Base-by-base conservation (phyloP, 2,329 filamentous ascomycete genomes). In the Zelopaecilomyces penicillatus region DNA sequence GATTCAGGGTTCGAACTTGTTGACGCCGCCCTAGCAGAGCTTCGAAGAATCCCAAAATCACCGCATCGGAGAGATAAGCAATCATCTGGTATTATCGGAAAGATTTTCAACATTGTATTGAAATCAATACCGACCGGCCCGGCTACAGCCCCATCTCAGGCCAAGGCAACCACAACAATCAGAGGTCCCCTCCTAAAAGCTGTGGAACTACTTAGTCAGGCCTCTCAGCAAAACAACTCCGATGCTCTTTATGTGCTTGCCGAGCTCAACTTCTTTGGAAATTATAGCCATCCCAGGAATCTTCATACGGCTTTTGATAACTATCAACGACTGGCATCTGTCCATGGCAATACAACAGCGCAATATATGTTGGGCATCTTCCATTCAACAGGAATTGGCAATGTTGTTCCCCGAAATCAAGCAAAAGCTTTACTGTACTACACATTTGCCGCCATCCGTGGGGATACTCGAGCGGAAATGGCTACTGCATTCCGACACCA, bases 211-310 rank as follows among this genome's bases (percentile, higher is more conserved):
- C 69, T 81, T 19, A 67, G 78, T 49, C 65, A 73, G 45, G 73
- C 76, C 1, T 71, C 74, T 10, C 63, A 65, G 11, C 65, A 71
- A 49, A 77, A 78, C 52, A 80, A 88, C 59, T 76, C 87, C 2
- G 90, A 98, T 62, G 93, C 93, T 5, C 78, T 97, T 38, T 95
- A 85, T 59, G 72, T 95, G 11, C 75, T 98, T 27, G 93, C 87
- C 12, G 87, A 98, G 62, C 83, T 98, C 75, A 95, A 94, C 69
- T 97, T 97, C 65, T 89, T 93, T 57, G 93, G 93, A 61, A 96
- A 97, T 65, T 95, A 84, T 65, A 85, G 87, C 26, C 78, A 96
- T 57, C 90, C 91, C 2, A 77, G 83, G 52, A 82, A 96, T 60
- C 88, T 95, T 54, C 72, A 77, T 30, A 74, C 78, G 39, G 87